phyloP scores from a whole-genome alignment of 2,329 filamentous ascomycete genomes.

The Seiridium cupressi region DNA sequence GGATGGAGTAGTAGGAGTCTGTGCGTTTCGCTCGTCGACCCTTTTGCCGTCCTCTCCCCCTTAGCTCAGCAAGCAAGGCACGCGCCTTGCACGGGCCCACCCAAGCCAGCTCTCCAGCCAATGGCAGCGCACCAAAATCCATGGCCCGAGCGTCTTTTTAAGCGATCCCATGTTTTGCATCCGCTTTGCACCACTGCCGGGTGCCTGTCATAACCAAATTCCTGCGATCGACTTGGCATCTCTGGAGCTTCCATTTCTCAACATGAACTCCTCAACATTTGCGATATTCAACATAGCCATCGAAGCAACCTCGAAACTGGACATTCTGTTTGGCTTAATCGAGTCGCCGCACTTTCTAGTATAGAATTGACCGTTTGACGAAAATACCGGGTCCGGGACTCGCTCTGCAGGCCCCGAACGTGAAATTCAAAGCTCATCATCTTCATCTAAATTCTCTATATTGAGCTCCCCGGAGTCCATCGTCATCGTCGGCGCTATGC shows the following conservation, averaged over 20 bases:
- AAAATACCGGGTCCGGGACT: constrained; percentile 1
- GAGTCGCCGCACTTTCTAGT: constrained; percentile 18
- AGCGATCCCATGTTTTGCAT: constrained; percentile 8
- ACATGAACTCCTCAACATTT: constrained; percentile 17
- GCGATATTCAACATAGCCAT: constrained; percentile 7
- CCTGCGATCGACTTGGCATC: constrained; percentile 25
- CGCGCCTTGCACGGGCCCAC: background rate
- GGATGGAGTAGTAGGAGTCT: background rate
- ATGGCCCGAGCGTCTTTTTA: constrained; percentile 7
- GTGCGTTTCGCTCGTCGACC: constrained; percentile 1
- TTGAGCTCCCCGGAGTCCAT: constrained; percentile 26
- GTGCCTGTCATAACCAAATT: constrained; percentile 19
- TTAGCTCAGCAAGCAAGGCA: constrained; percentile 11
- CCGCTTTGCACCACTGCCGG: constrained; percentile 4
- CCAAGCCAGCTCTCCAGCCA: constrained; percentile 13
- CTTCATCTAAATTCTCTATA: constrained; percentile 24
- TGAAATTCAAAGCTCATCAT: constrained; percentile 15
- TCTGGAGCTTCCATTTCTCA: constrained; percentile 19
- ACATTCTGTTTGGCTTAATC: constrained; percentile 4
- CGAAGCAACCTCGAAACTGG: constrained; percentile 4
- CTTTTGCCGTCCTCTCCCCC: background rate
- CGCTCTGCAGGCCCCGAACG: constrained; percentile 9
- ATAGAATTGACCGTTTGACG: constrained; percentile 21
- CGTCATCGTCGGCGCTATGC: constrained; percentile 32
- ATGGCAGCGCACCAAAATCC: constrained; percentile 11